Base-by-base conservation (phyloP, 176 grass and related monocot species). In the Typha latifolia region DNA sequence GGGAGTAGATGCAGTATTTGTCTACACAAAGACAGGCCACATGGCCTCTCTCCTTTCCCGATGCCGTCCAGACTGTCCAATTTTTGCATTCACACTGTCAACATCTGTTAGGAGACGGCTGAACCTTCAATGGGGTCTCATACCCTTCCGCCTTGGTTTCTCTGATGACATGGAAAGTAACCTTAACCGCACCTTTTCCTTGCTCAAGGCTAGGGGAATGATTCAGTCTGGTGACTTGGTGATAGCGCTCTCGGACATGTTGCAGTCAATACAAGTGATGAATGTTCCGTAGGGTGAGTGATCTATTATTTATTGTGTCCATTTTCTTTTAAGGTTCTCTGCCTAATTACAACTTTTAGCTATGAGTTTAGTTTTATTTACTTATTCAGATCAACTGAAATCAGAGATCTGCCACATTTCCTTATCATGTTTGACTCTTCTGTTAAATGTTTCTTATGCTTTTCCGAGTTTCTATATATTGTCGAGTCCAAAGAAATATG, bases 241-340 rank as follows among this genome's bases (percentile, higher is more conserved):
- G 64, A 92, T 99, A 3, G 94, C 94, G 0, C 81, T 99, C 64
- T 99, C 85, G 12, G 94, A 99, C 69, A 92, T 84, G 86, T 70
- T 90, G 52, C 94, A 99, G 76, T 99, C 94, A n/a, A 99, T 99
- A 72, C 94, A 99, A 74, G 89, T 99, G 64, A 99, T 99, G 94
- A 93, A 92, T 48, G 89, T 99, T 26, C 94, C 94, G 1, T 99
- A 77, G 82, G 66, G 21, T 32, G 14, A 26, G 12, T 9, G 48
- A 53, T 34, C 26, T 12, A 32, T 50, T 63, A 37, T 24, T 16
- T 23, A 2, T 1, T 8, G 19, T 64, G 31, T 43, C 18, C 4
- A 31, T 50, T 3, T 63, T 9, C 24, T 14, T 51, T 32, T 48
- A 29, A 12, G 52, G 14, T 67, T 12, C 7, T 56, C 32, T 66